Evolutionary conservation across 2,329 filamentous ascomycete species (phyloP).

Genomic region (Alternaria burnsii): DNA sequence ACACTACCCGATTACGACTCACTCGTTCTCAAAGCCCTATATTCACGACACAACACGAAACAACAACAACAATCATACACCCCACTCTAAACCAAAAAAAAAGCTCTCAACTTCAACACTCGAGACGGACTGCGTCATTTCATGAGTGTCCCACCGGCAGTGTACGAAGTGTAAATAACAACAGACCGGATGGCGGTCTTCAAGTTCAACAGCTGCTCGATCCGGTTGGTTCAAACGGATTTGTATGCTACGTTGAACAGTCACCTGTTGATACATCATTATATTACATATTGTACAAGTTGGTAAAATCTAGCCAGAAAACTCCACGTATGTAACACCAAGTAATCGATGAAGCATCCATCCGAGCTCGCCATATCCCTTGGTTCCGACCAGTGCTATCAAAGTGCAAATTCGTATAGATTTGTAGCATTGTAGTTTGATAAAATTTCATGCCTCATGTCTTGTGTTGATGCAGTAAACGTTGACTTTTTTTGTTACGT

Average conservation of each 20-base stretch:
- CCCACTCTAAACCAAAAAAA: constrained; percentile 14
- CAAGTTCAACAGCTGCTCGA: not conserved
- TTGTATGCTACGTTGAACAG: not conserved
- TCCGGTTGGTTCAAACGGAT: not conserved
- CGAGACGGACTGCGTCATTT: constrained; percentile 1
- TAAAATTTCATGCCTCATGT: not conserved
- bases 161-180: not conserved
- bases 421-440: not conserved
- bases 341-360: not conserved
- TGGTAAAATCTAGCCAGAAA: constrained; percentile 2
- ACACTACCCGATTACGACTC: constrained; percentile 9
- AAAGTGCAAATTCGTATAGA: not conserved
- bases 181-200: not conserved
- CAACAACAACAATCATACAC: constrained; percentile 12
- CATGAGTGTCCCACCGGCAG: not conserved
- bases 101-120: not conserved
- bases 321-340: constrained; percentile 2
- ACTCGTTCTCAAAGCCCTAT: not conserved
- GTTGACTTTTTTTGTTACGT: not conserved
- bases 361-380: not conserved
- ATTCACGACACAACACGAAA: constrained; percentile 4
- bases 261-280: not conserved
- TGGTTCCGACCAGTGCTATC: no score
- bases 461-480: not conserved
- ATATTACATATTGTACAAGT: not conserved